Evolutionary conservation across 2,329 filamentous ascomycete genomes (phyloP).

Genomic region (Elsinoe arachidis): DNA sequence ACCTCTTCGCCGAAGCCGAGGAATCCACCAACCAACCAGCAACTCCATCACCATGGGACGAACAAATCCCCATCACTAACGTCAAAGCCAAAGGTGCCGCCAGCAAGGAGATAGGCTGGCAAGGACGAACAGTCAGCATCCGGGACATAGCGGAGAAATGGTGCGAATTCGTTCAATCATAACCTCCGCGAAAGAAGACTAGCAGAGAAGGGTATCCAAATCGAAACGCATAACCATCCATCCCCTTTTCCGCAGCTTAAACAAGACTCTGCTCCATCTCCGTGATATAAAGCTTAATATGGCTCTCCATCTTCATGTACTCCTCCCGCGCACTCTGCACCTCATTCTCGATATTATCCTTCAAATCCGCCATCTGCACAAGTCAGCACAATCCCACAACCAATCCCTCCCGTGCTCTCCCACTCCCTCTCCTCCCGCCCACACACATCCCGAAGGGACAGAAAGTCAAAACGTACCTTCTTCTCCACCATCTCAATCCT

Average conservation of each 20-base stretch:
- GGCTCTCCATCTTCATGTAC: constrained; percentile 94
- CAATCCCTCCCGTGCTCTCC: background rate
- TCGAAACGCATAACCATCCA: background rate
- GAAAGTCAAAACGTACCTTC: constrained; percentile 55
- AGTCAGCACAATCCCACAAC: constrained; percentile 19
- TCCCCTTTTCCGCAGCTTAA: background rate
- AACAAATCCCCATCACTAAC: constrained; percentile 40
- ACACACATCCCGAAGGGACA: background rate
- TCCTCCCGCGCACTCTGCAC: constrained; percentile 84
- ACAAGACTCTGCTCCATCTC: constrained; percentile 89
- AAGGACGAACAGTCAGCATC: constrained; percentile 39
- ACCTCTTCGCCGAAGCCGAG: background rate
- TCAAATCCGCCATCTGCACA: constrained; percentile 83
- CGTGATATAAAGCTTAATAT: constrained; percentile 94
- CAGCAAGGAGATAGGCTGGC: constrained; percentile 35
- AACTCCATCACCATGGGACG: constrained; percentile 31
- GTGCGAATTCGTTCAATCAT: constrained; percentile 27
- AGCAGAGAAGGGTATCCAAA: constrained; percentile 8
- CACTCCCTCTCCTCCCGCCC: too few species aligned
- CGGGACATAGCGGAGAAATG: constrained; percentile 37
- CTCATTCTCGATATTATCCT: constrained; percentile 94
- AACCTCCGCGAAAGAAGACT: background rate
- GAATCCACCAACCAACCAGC: background rate
- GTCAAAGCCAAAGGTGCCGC: constrained; percentile 35
- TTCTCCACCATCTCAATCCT: constrained; percentile 97